These are phyloP conservation scores for Trichoderma reesei DNA, from an alignment of 495 filamentous ascomycete genomes.

Conservation along the genomic window DNA sequence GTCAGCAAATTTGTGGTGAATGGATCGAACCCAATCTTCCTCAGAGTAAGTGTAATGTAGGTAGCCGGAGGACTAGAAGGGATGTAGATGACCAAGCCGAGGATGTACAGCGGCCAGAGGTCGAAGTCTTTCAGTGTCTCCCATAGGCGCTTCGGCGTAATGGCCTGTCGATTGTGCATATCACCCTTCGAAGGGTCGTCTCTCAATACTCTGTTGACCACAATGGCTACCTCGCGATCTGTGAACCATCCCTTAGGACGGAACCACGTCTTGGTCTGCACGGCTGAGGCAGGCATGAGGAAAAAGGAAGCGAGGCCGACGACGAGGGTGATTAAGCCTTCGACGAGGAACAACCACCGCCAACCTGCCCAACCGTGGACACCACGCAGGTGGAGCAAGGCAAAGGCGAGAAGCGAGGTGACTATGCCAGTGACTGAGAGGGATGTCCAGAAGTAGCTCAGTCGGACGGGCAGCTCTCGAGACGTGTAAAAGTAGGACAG, in stretches of 20 bases:
- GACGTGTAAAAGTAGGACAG: slow-evolving; percentile 62
- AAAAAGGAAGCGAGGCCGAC: slow-evolving; percentile 56
- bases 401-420: slow-evolving; percentile 60
- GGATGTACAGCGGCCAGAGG: slow-evolving; percentile 61
- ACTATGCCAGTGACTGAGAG: slow-evolving; percentile 44
- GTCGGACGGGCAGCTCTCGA: slow-evolving; percentile 51
- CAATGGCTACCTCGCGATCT: slow-evolving; percentile 54
- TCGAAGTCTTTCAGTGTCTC: slow-evolving; percentile 56
- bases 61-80: slow-evolving; percentile 43
- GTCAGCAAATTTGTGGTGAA: slow-evolving; percentile 62
- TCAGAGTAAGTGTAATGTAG: slow-evolving; percentile 58
- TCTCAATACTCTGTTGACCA: slow-evolving; percentile 43
- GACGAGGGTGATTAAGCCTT: slow-evolving; percentile 44
- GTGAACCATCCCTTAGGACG: slow-evolving; percentile 69
- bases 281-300: slow-evolving; percentile 64
- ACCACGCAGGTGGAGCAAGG: slow-evolving; percentile 57
- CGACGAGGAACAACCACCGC: slow-evolving; percentile 46
- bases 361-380: slow-evolving; percentile 53
- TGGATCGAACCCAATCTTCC: slow-evolving; percentile 51
- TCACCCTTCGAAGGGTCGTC: slow-evolving; percentile 49
- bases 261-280: slow-evolving; percentile 57
- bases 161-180: slow-evolving; percentile 51
- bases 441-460: slow-evolving; percentile 58
- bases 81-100: slow-evolving; percentile 52
- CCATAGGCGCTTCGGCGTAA: slow-evolving; percentile 50